Evolutionary conservation across 805 yeast genomes (phyloP).

Genomic region (Wickerhamomyces canadensis): DNA sequence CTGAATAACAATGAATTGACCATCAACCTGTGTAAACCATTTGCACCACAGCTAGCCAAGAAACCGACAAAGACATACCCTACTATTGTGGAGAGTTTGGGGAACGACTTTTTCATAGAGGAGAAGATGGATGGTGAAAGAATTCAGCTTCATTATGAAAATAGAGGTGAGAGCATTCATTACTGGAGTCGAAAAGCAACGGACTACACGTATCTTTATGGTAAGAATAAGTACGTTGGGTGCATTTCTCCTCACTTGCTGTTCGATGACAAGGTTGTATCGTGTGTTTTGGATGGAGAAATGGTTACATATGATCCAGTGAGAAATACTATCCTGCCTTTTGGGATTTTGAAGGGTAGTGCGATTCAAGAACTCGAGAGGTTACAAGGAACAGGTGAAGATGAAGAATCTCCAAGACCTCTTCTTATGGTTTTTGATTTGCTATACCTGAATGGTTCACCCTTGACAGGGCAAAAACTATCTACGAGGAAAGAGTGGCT

Average conservation of each 20-base stretch:
- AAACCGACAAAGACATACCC: slow-evolving; percentile 47
- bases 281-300: slow-evolving; percentile 73
- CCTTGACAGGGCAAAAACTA: slow-evolving; percentile 52
- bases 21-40: slow-evolving; percentile 35
- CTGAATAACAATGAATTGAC: slow-evolving; percentile 35
- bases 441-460: slow-evolving; percentile 58
- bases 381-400: slow-evolving; percentile 28
- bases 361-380: slow-evolving; percentile 50
- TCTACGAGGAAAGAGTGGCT: slow-evolving; percentile 51
- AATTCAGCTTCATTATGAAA: slow-evolving; percentile 62
- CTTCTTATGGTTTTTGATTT: slow-evolving; percentile 68
- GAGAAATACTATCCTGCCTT: slow-evolving; percentile 56
- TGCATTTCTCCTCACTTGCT: slow-evolving; percentile 48
- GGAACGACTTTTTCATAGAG: slow-evolving; percentile 59
- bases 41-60: slow-evolving; percentile 72
- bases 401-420: slow-evolving; percentile 41
- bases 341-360: slow-evolving; percentile 71
- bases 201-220: slow-evolving; percentile 71
- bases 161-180: slow-evolving; percentile 32
- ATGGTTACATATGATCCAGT: slow-evolving; percentile 82
- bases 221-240: slow-evolving; percentile 43
- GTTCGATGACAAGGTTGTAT: slow-evolving; percentile 30
- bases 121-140: slow-evolving; percentile 95
- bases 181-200: slow-evolving; percentile 57
- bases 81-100: slow-evolving; percentile 41